A percentile compares a stretch with the other conserved stretches of the same genome.
Conservation (phyloP, 2,329 filamentous ascomycete species). For the Cryphonectria radicalis region DNA sequence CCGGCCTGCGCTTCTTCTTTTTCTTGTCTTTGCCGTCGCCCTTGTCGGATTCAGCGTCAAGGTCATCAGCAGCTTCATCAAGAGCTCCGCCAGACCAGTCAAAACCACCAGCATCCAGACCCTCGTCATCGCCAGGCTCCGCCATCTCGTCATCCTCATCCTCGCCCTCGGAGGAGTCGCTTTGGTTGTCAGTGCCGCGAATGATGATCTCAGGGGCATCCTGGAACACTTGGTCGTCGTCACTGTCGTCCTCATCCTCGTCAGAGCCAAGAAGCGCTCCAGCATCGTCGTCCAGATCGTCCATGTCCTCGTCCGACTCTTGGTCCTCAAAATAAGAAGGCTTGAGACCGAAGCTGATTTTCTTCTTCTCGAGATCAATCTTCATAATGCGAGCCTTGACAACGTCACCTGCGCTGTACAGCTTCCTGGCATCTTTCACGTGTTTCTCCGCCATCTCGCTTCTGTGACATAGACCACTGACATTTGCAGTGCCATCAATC, state of each 20-base stretch:
- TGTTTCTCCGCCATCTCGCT: conserved; percentile 87
- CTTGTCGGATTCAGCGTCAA: conserved; percentile 50
- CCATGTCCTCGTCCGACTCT: conserved; percentile 53
- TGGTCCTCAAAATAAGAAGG: conserved; percentile 81
- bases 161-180: conserved; percentile 40
- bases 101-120: conserved; percentile 76
- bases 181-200: conserved; percentile 46
- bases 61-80: conserved; percentile 56
- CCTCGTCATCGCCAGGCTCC: conserved; percentile 45
- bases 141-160: conserved; percentile 47
- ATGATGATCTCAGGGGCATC: conserved; percentile 49
- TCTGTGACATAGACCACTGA: conserved; percentile 91
- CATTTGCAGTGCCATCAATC: conserved; percentile 81
- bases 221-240: conserved; percentile 55
- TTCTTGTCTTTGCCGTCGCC: conserved; percentile 51
- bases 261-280: conserved; percentile 46
- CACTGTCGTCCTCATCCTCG: conserved; percentile 51
- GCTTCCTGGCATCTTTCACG: conserved; percentile 81
- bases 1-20: conserved; percentile 75
- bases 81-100: conserved; percentile 82
- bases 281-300: conserved; percentile 47
- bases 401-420: conserved; percentile 88
- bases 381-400: conserved; percentile 90
- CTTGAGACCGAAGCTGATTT: conserved; percentile 89
- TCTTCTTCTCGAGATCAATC: conserved; percentile 73